Evolutionary conservation across 1,284 basidiomycete species (phyloP), one percentile per base, ranked within the genome.

Genomic region (Ganoderma multipileum): DNA sequence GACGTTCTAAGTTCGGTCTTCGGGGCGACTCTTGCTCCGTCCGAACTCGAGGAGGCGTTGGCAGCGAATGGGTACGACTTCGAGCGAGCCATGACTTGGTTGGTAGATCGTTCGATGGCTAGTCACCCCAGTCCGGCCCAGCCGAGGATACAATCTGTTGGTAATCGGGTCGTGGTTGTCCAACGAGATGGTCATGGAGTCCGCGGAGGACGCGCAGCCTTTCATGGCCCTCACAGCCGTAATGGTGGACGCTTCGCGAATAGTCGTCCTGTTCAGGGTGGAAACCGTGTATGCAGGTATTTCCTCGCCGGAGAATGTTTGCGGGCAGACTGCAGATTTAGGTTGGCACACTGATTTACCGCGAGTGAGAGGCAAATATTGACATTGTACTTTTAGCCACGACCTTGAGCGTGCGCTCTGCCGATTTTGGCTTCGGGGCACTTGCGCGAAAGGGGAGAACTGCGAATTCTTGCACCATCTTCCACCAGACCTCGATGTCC

Each of bases 401-500:
- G 95, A 97, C 77, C 86, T 97, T 3, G 95, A 97, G 78, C 89
- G 95, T 54, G 97, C 97, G 0, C 81, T 98, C 28, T 99, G 96
- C 81, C 93, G 97, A 41, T 99, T 99, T 84, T 99, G 97, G 97
- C 87, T 99, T 52, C 89, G 96, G 62, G 97, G 97, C 4, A 96
- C 96, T 66, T 98, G 96, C 78, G 94, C 95, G 57, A 98, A 98
- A 80, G 92, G 95, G 63, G 96, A 97, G 68, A 90, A 87, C 72
- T 95, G 93, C 84, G 93, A 95, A 81, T 97, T 97, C 80, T 81
- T 97, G 76, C 95, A 97, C 77, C 93, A 94, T 76, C 84, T 97
- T 1, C 95, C 95, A 1, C 91, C 93, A 76, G 89, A 94, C 75
- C 87, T 91, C 61, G 90, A 94, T 76, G 84, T 93, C 65, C 78